These are phyloP conservation scores for Aspergillus hiratsukae DNA, from an alignment of 2,329 filamentous ascomycete genomes.

Conservation along the genomic window DNA sequence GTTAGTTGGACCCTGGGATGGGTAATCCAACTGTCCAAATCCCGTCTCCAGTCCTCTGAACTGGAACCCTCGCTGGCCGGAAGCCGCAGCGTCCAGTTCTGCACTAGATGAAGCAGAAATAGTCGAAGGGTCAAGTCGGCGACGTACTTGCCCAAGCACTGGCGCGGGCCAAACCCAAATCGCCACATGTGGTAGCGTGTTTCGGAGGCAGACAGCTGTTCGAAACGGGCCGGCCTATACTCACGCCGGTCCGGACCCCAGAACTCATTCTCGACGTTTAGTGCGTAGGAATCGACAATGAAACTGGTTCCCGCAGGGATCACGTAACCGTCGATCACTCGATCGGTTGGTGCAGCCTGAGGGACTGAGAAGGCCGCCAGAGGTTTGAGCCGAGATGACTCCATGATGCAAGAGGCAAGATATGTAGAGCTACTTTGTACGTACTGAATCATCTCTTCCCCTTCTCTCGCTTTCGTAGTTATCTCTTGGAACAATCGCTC, in stretches of 20 bases:
- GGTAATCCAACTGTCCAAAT: too few species aligned
- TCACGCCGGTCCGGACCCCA: slow-evolving; percentile 12
- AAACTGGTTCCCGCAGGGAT: slow-evolving; percentile 37
- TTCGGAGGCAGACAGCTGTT: background rate
- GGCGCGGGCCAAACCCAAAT: background rate
- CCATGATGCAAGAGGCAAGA: slow-evolving; percentile 21
- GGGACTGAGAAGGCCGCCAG: slow-evolving; percentile 37
- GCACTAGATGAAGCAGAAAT: too few species aligned
- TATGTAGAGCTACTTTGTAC: background rate
- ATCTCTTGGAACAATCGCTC: too few species aligned
- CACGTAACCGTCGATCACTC: slow-evolving; percentile 27
- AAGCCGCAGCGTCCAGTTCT: too few species aligned
- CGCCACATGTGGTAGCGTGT: slow-evolving; percentile 2
- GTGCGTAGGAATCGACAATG: slow-evolving; percentile 37
- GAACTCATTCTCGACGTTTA: slow-evolving; percentile 25
- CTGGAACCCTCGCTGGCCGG: too few species aligned
- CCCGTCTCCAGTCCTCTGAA: too few species aligned
- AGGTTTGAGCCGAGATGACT: slow-evolving; percentile 21
- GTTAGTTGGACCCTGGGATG: too few species aligned
- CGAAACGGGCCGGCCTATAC: slow-evolving; percentile 14
- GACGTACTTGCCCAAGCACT: slow-evolving; percentile 6
- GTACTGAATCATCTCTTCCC: background rate
- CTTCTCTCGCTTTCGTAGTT: background rate
- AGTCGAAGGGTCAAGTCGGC: slow-evolving; percentile 1
- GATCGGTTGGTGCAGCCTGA: slow-evolving; percentile 31